Percentiles rank a stretch among this genome's conserved stretches.
phyloP scores from a whole-genome alignment of 495 filamentous ascomycete species.

The Penicillium herquei region DNA sequence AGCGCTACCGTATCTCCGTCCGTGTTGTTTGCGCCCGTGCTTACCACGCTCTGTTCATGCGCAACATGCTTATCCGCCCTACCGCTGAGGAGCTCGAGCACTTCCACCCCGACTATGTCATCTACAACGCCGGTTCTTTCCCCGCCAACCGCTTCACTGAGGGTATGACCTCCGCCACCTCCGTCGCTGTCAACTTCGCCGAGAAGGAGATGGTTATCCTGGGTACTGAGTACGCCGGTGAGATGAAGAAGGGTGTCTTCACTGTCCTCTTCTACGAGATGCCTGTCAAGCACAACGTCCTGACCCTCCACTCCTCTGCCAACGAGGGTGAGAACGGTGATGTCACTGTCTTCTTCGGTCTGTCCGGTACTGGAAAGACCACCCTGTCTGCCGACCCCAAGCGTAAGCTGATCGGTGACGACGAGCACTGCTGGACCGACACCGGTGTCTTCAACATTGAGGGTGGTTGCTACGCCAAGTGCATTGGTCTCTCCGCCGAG shows the following conservation, averaged over 20 bases:
- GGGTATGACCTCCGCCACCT: slow-evolving; percentile 95
- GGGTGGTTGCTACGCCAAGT: slow-evolving; percentile 99
- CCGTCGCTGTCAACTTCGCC: slow-evolving; percentile 83
- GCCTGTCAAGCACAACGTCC: slow-evolving; percentile 98
- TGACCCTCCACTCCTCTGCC: slow-evolving; percentile 93
- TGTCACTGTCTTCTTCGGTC: slow-evolving; percentile 98
- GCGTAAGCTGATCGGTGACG: slow-evolving; percentile 93
- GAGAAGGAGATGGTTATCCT: slow-evolving; percentile 98
- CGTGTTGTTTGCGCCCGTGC: slow-evolving; percentile 97
- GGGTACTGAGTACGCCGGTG: slow-evolving; percentile 97
- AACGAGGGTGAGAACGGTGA: slow-evolving; percentile 87
- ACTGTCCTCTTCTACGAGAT: slow-evolving; percentile 99
- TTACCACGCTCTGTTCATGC: slow-evolving; percentile 99
- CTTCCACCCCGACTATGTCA: slow-evolving; percentile 99
- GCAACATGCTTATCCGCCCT: slow-evolving; percentile 99
- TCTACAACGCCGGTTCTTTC: slow-evolving; percentile 99
- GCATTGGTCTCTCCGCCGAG: slow-evolving; percentile 94
- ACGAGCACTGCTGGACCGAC: slow-evolving; percentile 99
- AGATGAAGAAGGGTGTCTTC: slow-evolving; percentile 99
- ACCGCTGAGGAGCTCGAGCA: slow-evolving; percentile 82
- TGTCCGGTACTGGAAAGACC: slow-evolving; percentile 98
- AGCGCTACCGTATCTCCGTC: slow-evolving; percentile 96
- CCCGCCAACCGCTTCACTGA: slow-evolving; percentile 97
- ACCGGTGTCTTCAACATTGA: slow-evolving; percentile 98
- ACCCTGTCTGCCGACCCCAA: slow-evolving; percentile 96